Base-by-base conservation (phyloP, 2,329 filamentous ascomycete species). In the Botrytis elliptica region DNA sequence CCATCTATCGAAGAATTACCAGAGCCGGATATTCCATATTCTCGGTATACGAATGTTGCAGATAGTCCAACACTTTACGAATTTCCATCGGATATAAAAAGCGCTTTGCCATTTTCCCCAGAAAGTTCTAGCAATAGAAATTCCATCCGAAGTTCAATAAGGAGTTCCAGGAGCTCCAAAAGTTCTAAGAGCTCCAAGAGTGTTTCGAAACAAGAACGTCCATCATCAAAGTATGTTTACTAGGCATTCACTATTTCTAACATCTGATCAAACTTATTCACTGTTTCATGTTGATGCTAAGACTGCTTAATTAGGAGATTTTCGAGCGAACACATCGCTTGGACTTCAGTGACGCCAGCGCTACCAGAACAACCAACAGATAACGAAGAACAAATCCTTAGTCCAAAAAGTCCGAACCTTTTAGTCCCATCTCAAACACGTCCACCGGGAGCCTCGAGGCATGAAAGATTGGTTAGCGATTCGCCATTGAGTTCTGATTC, bases 11-110 rank as follows among this genome's bases (percentile, higher is more conserved):
- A 72, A 57, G 71, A 85, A 74, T 82, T 87, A 36, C 83, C 84
- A 60, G 84, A 84, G 75, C 83, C 84, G 52, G 84, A 84, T 75
- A 86, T 87, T n/a, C 82, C 88, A 68, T 88, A 88, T 79, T 84
- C 84, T n/a, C 84, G 88, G 75, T 85, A 86, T 46, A 86, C 82
- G 77, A 87, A 88, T 22, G 80, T 89, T 72, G 71, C 38, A 6
- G 88, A 90, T 80, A 90, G 88, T 79, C 88, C 88, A 75, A 90
- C 88, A 46, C 82, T 90, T 67, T 90, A 90, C 85, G 87, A 89
- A 78, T 89, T 88, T 78, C 85, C 86, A 70, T 75, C 77, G 7
- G 76, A 59, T 55, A 25, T 59, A 57, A 63, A 62, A 22, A 71
- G n/a, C 38, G 25, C 73, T 14, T 38, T 67, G 29, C 38, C 71